These are phyloP conservation scores for Rhynchosporium secalis DNA, from an alignment of 2,329 filamentous ascomycete species.

Conservation along the genomic window DNA sequence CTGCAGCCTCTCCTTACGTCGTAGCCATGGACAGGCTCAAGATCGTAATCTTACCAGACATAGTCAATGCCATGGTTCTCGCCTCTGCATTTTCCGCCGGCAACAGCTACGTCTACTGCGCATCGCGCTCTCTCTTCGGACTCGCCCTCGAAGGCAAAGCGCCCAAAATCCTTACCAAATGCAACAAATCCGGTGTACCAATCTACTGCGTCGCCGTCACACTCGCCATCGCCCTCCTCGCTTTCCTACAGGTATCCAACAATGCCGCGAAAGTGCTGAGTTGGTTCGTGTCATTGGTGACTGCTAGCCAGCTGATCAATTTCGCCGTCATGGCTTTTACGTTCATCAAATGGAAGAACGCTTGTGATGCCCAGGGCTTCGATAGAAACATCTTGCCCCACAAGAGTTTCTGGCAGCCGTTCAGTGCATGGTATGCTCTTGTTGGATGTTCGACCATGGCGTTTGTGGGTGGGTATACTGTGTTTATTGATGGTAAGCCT, in stretches of 20 bases:
- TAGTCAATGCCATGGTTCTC: conserved; percentile 68
- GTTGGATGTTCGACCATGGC: conserved; percentile 56
- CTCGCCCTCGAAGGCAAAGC: conserved; percentile 66
- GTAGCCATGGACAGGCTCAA: conserved; percentile 64
- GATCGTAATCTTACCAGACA: conserved; percentile 62
- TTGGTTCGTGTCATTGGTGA: conserved; percentile 62
- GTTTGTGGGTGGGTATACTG: conserved; percentile 61
- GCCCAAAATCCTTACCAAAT: conserved; percentile 58
- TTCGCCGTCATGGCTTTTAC: conserved; percentile 56
- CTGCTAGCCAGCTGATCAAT: conserved; percentile 53
- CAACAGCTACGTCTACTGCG: conserved; percentile 62
- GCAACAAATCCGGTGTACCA: conserved; percentile 61
- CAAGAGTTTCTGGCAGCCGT: conserved; percentile 55
- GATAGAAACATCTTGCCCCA: conserved; percentile 48
- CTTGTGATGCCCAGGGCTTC: conserved; percentile 48
- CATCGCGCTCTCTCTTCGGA: conserved; percentile 68
- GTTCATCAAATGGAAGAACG: conserved; percentile 58
- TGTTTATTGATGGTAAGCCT: conserved; percentile 52
- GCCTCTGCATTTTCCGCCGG: conserved; percentile 64
- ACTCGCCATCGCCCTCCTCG: conserved; percentile 57
- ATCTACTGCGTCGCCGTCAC: conserved; percentile 59
- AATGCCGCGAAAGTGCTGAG: conserved; percentile 56
- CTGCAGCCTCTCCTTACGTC: conserved; percentile 46
- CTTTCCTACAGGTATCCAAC: conserved; percentile 61
- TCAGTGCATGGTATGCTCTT: conserved; percentile 54